Evolutionary conservation across 805 yeast species (phyloP).

Genomic region (Torulaspora delbrueckii): DNA sequence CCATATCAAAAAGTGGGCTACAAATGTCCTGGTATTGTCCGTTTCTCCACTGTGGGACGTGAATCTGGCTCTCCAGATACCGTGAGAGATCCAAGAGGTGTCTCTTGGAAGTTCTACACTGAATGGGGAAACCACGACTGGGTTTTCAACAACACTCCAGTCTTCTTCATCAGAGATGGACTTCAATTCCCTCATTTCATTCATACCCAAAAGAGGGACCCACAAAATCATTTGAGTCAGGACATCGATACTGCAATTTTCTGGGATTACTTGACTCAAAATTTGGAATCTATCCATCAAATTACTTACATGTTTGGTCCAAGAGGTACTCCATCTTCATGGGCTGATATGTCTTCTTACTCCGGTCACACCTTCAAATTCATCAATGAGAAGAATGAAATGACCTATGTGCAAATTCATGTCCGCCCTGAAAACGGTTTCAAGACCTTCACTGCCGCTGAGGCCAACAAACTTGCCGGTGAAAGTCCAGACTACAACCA

Average conservation of each 20-base stretch:
- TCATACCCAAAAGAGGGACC: slow-evolving; percentile 85
- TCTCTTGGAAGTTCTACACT: slow-evolving; percentile 73
- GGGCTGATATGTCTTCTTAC: slow-evolving; percentile 56
- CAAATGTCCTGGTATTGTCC: slow-evolving; percentile 39
- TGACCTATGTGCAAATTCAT: slow-evolving; percentile 55
- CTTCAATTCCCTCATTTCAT: slow-evolving; percentile 82
- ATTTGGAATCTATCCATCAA: slow-evolving; percentile 56
- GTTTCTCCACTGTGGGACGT: slow-evolving; percentile 82
- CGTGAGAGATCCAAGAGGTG: slow-evolving; percentile 85
- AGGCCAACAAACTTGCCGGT: slow-evolving; percentile 45
- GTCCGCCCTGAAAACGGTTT: slow-evolving; percentile 48
- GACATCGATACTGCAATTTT: slow-evolving; percentile 44
- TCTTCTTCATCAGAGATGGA: slow-evolving; percentile 73
- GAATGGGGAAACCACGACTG: slow-evolving; percentile 82
- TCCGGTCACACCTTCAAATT: slow-evolving; percentile 63
- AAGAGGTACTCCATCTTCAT: slow-evolving; percentile 54
- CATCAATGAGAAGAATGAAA: slow-evolving; percentile 45
- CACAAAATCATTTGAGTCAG: slow-evolving; percentile 44
- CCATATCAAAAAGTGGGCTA: slow-evolving; percentile 41
- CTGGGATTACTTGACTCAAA: slow-evolving; percentile 55
- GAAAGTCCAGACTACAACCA: slow-evolving; percentile 48
- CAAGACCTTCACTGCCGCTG: slow-evolving; percentile 41
- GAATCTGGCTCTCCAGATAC: slow-evolving; percentile 78
- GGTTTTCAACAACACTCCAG: slow-evolving; percentile 83
- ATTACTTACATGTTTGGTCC: slow-evolving; percentile 53